These are phyloP conservation scores for Penicillium malachiteum DNA, from an alignment of 495 filamentous ascomycete genomes.

Conservation along the genomic window DNA sequence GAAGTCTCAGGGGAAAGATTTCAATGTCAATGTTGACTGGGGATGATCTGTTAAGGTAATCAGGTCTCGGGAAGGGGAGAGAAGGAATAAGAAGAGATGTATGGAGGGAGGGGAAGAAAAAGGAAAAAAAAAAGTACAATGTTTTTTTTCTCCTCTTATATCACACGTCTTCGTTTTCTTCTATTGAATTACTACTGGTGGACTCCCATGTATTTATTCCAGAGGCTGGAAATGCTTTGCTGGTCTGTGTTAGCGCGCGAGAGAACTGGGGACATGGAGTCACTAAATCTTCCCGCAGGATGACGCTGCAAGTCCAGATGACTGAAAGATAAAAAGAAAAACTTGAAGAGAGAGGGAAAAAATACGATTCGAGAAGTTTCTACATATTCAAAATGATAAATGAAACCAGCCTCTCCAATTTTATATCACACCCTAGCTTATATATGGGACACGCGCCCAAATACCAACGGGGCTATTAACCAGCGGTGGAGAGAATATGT, in stretches of 20 bases:
- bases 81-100: neutral
- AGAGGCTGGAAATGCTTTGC: conserved; percentile 33
- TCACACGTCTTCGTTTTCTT: conserved; percentile 4
- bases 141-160: conserved; percentile 3
- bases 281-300: conserved; percentile 10
- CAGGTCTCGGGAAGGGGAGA: neutral
- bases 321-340: neutral
- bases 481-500: conserved; percentile 29
- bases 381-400: conserved; percentile 1
- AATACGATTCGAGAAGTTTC: conserved; percentile 21
- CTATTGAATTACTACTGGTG: conserved; percentile 20
- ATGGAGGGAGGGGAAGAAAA: neutral
- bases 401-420: neutral
- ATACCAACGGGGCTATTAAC: conserved; percentile 1
- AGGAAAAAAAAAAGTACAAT: conserved; percentile 2
- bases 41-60: neutral
- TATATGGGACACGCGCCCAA: neutral
- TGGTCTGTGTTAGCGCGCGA: conserved; percentile 38
- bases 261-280: conserved; percentile 26
- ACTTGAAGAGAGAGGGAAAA: neutral
- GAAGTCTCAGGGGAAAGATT: neutral
- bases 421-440: neutral
- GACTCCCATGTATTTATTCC: conserved; percentile 10
- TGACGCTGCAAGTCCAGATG: conserved; percentile 3
- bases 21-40: neutral